Evolutionary conservation across 345 rosid species (phyloP).

Genomic region (thale cress (Arabidopsis thaliana)): DNA sequence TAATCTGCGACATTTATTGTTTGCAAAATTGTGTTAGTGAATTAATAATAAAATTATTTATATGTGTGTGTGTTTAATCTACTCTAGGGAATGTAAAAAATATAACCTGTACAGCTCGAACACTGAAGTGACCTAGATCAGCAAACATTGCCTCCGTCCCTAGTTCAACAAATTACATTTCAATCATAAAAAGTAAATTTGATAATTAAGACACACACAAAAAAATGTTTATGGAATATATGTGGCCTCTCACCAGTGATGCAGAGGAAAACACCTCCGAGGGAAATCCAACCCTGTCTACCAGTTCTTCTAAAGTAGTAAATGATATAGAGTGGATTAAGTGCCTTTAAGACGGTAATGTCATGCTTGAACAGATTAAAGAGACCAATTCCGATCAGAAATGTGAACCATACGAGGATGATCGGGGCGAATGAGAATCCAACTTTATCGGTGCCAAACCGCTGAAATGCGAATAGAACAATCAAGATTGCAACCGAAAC

Average conservation of each 20-base stretch:
- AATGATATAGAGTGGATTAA: constrained; percentile 65
- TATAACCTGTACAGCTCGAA: constrained; percentile 67
- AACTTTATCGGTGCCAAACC: constrained; percentile 77
- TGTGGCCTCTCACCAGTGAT: constrained; percentile 57
- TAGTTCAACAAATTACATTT: constrained; percentile 19
- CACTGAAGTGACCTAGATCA: constrained; percentile 83
- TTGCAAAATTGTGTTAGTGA: neutral
- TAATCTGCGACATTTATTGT: constrained; percentile 52
- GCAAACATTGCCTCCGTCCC: constrained; percentile 94
- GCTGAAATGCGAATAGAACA: constrained; percentile 54
- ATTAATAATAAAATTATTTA: too few species aligned
- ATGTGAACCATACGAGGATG: constrained; percentile 61
- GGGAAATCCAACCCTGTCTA: constrained; percentile 62
- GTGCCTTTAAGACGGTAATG: constrained; percentile 61
- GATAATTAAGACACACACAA: too few species aligned
- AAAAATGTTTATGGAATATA: neutral
- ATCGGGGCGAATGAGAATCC: constrained; percentile 75
- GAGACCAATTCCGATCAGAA: constrained; percentile 64
- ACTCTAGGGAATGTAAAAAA: neutral
- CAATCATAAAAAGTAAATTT: neutral
- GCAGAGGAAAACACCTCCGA: constrained; percentile 74
- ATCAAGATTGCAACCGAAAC: constrained; percentile 66
- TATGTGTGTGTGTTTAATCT: too few species aligned
- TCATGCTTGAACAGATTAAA: constrained; percentile 67
- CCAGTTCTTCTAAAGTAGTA: constrained; percentile 63